Evolutionary conservation across 768 basidiomycete genomes (phyloP), one percentile per base, ranked within the genome.

Genomic region (Kwoniella heveanensis): DNA sequence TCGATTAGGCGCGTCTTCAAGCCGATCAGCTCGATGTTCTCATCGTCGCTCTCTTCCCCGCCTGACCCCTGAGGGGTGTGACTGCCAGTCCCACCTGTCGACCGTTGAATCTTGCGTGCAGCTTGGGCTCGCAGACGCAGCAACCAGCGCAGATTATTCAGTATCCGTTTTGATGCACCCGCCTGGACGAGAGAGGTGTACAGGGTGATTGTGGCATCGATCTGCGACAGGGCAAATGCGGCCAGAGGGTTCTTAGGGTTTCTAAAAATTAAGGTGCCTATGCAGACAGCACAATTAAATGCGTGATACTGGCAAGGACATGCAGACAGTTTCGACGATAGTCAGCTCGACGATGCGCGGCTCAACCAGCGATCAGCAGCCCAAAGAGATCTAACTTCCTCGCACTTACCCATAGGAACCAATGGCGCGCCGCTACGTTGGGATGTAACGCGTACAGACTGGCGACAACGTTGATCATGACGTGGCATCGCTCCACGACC

Each of bases 251-350:
- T 68, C 2, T 68, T 64, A 13, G 70, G 67, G 30, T 51, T 57
- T 30, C 21, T 48, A 24, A 71, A 48, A 27, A 68, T 60, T 19
- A 68, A 29, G 4, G 67, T 71, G 0, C 67, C 64, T 19, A 71
- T 21, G 51, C 70, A 71, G 7, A 66, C 61, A 6, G 70, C 70
- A 8, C 67, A 62, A 44, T 62, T 71, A 67, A 71, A 71, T 1
- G 53, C 47, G 57, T 71, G 70, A 27, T 71, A 71, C 67, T n/a
- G n/a, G n/a, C 64, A 32, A 29, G 50, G 17, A 25, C 9, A 46
- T 27, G n/a, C 32, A 30, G 17, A 17, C 15, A 13, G 22, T 50
- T 50, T 10, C 5, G n/a, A n/a, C n/a, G n/a, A n/a, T n/a, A n/a
- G n/a, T n/a, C n/a, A n/a, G 24, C 9, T 57, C 15, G 29, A 5